Conservation (phyloP, 176 grass and related monocot species). For the Tillandsia leiboldiana region DNA sequence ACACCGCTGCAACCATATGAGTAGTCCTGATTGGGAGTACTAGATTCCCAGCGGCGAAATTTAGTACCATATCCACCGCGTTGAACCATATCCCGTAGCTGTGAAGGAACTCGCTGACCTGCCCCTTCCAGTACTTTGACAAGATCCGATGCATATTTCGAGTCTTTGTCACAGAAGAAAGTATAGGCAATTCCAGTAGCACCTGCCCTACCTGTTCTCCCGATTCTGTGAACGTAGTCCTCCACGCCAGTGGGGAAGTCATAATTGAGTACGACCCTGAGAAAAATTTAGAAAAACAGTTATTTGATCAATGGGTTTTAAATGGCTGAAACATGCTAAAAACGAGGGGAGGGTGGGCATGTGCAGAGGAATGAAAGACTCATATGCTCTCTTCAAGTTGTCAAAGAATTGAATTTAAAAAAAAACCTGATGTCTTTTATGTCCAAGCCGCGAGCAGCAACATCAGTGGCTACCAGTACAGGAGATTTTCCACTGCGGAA, state of each 20-base stretch:
- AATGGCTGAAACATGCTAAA: neutral
- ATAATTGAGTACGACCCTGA: conserved; percentile 59
- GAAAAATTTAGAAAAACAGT: neutral
- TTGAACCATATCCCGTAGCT: conserved; percentile 54
- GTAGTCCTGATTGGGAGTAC: conserved; percentile 14
- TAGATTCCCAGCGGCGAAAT: conserved; percentile 37
- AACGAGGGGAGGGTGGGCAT: neutral
- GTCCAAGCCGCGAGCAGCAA: conserved; percentile 81
- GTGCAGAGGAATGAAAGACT: neutral
- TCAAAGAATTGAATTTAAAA: conserved; percentile 21
- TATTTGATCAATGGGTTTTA: neutral
- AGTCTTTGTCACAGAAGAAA: conserved; percentile 85
- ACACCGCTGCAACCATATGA: conserved; percentile 33
- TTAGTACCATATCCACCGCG: conserved; percentile 71
- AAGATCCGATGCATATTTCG: conserved; percentile 68
- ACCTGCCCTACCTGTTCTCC: conserved; percentile 84
- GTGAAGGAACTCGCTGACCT: conserved; percentile 44
- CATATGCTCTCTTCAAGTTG: conserved; percentile 8
- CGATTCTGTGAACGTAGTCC: conserved; percentile 96
- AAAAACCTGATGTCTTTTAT: conserved; percentile 80
- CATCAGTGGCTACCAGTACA: conserved; percentile 89
- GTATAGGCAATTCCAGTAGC: conserved; percentile 75
- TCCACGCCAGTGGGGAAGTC: conserved; percentile 81
- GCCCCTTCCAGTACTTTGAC: conserved; percentile 92
- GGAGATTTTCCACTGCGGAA: conserved; percentile 64